A percentile compares a stretch with the other conserved stretches of the same genome.
Evolutionary conservation across 2,329 filamentous ascomycete genomes (phyloP).

Genomic region (Cercospora canescens): DNA sequence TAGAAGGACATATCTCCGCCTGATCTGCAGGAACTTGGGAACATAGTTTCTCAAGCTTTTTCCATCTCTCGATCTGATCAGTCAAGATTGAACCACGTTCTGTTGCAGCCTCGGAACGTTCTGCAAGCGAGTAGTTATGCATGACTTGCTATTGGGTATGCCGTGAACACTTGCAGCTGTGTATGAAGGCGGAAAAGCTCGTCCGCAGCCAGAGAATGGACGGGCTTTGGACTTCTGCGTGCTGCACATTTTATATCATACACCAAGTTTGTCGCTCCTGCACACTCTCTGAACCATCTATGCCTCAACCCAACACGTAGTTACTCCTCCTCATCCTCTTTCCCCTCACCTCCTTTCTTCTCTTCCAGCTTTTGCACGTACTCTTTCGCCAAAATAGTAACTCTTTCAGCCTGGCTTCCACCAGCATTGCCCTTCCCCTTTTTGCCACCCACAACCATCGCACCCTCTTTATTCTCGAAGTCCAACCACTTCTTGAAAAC

Average conservation of each 20-base stretch:
- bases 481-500: conserved; percentile 92
- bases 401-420: conserved; percentile 60
- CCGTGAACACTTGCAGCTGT: neutral
- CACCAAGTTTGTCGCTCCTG: neutral
- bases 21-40: neutral
- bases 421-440: conserved; percentile 46
- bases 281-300: neutral
- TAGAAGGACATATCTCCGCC: neutral
- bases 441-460: conserved; percentile 33
- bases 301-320: neutral
- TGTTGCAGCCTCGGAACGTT: neutral
- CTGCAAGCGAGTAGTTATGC: neutral
- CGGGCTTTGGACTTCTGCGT: neutral
- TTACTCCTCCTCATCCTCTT: conserved; percentile 28
- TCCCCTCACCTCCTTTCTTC: conserved; percentile 20
- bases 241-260: neutral
- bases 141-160: neutral
- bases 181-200: no score
- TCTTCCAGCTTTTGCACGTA: conserved; percentile 60
- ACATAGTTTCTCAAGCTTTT: neutral
- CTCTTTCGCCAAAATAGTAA: conserved; percentile 68
- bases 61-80: neutral
- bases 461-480: conserved; percentile 75
- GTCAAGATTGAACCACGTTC: neutral
- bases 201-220: neutral